Conservation (phyloP, 208 protist species). For the Vickermania spadyakhi region DNA sequence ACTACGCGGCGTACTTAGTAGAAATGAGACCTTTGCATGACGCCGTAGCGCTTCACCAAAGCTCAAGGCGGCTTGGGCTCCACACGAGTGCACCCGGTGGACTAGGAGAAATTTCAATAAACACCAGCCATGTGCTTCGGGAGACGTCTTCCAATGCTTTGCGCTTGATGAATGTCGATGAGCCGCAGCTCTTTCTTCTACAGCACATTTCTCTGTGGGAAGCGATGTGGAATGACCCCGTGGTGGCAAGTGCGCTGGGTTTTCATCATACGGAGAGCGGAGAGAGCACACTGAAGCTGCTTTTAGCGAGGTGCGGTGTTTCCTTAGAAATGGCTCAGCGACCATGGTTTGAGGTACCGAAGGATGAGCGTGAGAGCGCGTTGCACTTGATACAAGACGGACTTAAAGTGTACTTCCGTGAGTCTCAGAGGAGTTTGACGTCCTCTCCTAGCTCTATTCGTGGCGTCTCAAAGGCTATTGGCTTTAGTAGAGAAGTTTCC, state of each 20-base stretch:
- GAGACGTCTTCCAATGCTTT: conserved; percentile 15
- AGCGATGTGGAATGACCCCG: conserved; percentile 73
- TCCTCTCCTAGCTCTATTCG: conserved; percentile 32
- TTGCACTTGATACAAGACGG: conserved; percentile 49
- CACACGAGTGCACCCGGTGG: conserved; percentile 22
- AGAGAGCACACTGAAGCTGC: conserved; percentile 51
- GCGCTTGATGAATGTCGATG: conserved; percentile 63
- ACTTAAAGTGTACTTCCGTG: conserved; percentile 31
- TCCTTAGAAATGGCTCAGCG: conserved; percentile 53
- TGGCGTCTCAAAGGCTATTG: conserved; percentile 44
- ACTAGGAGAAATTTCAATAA: conserved; percentile 29
- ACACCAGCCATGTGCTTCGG: conserved; percentile 8
- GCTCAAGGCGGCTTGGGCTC: conserved; percentile 27
- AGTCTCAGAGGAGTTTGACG: conserved; percentile 21
- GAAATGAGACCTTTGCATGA: conserved; percentile 76
- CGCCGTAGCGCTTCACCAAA: conserved; percentile 60
- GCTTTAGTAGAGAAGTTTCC: conserved; percentile 74
- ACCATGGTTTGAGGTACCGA: conserved; percentile 68
- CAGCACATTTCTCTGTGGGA: conserved; percentile 72
- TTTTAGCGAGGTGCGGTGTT: conserved; percentile 78
- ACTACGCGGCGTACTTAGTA: conserved; percentile 73
- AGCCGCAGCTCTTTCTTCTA: conserved; percentile 73
- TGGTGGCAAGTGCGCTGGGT: conserved; percentile 53
- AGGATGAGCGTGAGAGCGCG: conserved; percentile 33
- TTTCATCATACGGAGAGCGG: conserved; percentile 81